A percentile compares a stretch with the other conserved stretches of the same genome.
Conservation (phyloP, 2,329 filamentous ascomycete species). For the Fusarium buxicola region DNA sequence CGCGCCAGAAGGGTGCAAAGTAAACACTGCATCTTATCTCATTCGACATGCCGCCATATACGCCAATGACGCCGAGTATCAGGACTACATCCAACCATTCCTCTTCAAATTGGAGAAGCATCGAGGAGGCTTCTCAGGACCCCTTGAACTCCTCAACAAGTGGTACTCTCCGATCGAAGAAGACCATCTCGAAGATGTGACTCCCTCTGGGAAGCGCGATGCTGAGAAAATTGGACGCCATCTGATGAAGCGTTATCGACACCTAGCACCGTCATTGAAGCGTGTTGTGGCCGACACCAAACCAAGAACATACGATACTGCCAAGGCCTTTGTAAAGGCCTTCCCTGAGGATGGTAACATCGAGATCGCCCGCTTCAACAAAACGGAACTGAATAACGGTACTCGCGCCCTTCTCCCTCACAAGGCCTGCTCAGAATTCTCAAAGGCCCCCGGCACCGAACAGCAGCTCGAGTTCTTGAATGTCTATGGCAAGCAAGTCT, state of each 20-base stretch:
- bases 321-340: conserved; percentile 26
- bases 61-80: conserved; percentile 41
- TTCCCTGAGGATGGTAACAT: conserved; percentile 31
- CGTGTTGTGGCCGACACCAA: conserved; percentile 40
- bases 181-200: conserved; percentile 38
- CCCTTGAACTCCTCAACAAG: conserved; percentile 31
- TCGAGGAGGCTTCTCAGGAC: conserved; percentile 36
- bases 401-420: conserved; percentile 42
- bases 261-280: conserved; percentile 38
- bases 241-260: conserved; percentile 34
- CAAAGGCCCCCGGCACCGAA: conserved; percentile 34
- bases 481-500: conserved; percentile 31
- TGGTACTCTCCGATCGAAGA: conserved; percentile 42
- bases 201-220: conserved; percentile 37
- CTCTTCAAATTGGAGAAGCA: conserved; percentile 39
- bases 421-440: conserved; percentile 39
- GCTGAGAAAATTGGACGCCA: conserved; percentile 33
- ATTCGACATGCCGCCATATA: conserved; percentile 42
- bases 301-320: conserved; percentile 40
- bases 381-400: conserved; percentile 35
- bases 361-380: conserved; percentile 35
- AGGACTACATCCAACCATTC: conserved; percentile 41
- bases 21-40: conserved; percentile 39
- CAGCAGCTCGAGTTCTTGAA: conserved; percentile 35
- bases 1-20: conserved; percentile 39